phyloP scores from a whole-genome alignment of 352 stramenopile genomes.

The Phytophthora pini region DNA sequence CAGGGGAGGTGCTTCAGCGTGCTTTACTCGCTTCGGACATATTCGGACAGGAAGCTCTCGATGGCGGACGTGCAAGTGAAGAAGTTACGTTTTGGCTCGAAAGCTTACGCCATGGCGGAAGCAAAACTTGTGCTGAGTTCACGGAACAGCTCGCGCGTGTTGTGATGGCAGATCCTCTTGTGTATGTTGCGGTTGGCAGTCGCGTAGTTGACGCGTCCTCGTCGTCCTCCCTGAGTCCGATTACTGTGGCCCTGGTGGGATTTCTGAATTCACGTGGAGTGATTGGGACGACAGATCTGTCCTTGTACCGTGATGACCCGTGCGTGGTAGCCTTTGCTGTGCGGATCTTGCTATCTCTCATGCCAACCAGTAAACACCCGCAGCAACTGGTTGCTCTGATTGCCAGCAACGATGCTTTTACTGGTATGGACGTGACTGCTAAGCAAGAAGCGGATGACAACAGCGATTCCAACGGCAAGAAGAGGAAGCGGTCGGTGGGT shows the following conservation, averaged over 20 bases:
- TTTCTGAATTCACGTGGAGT: slow-evolving; percentile 44
- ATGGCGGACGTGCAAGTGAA: slow-evolving; percentile 40
- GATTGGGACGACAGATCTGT: slow-evolving; percentile 14
- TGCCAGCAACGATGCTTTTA: slow-evolving; percentile 31
- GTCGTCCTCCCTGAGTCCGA: slow-evolving; percentile 45
- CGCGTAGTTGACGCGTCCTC: slow-evolving; percentile 14
- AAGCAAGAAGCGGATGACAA: slow-evolving; percentile 12
- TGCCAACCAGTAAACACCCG: slow-evolving; percentile 40
- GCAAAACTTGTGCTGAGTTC: slow-evolving; percentile 47
- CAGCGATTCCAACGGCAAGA: slow-evolving; percentile 23
- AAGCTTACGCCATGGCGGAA: slow-evolving; percentile 48
- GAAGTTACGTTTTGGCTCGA: slow-evolving; percentile 77
- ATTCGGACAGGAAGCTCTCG: slow-evolving; percentile 48
- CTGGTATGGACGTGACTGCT: slow-evolving; percentile 3
- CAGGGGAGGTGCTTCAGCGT: slow-evolving; percentile 57
- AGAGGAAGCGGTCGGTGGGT: slow-evolving; percentile 27
- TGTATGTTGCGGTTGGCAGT: slow-evolving; percentile 45
- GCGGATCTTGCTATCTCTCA: slow-evolving; percentile 49
- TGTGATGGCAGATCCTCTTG: slow-evolving; percentile 57
- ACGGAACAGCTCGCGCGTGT: slow-evolving; percentile 50
- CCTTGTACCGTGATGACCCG: slow-evolving; percentile 32
- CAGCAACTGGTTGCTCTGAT: slow-evolving; percentile 52
- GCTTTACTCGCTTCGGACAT: slow-evolving; percentile 58
- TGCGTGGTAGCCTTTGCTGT: slow-evolving; percentile 45
- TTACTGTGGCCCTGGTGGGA: slow-evolving; percentile 54